Base-by-base conservation (phyloP, 2,329 filamentous ascomycete species). In the Trichoderma koningii region DNA sequence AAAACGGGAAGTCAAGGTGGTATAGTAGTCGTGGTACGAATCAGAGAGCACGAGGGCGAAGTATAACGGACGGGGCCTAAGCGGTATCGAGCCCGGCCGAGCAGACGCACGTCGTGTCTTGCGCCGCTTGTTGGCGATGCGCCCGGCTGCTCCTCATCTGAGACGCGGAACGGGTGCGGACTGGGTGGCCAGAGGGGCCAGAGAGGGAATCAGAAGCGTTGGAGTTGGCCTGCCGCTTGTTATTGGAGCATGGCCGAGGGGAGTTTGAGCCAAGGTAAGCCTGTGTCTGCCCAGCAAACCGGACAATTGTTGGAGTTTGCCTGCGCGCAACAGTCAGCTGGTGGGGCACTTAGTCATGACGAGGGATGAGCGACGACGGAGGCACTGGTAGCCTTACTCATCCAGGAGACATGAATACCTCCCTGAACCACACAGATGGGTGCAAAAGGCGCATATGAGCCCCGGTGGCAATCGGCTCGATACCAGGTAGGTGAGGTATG, bases 81-180 rank as follows among this genome's bases (percentile, higher is more conserved):
- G 30, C 50, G 56, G 21, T 48, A 38, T 60, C 42, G 44, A 48
- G 55, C 55, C 47, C 53, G 50, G 60, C 65, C 42, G 38, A 50
- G 52, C 63, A 65, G 55, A 55, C 64, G 55, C 56, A 55, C 62
- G 53, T 64, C 44, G 41, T 30, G 48, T 44, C 62, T 50, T 64
- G 56, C 55, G 64, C 64, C 64, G 56, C 50, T 61, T 30, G 56
- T 62, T 65, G 64, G 64, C 56, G 52, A 65, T 65, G 64, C 50
- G 61, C 64, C 38, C 26, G 23, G 44, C 55, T 41, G 45, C 55
- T 65, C 64, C 44, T 61, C 55, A 63, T 52, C 51, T 62, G 56
- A 44, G 56, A 55, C 19, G 19, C 17, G 41, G 21, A 47, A 38
- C 12, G 21, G 17, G 28, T 52, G 34, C 17, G 44, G 23, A 26